Evolutionary conservation across 768 basidiomycete genomes (phyloP).

Genomic region (Xerocomellus intermedius): DNA sequence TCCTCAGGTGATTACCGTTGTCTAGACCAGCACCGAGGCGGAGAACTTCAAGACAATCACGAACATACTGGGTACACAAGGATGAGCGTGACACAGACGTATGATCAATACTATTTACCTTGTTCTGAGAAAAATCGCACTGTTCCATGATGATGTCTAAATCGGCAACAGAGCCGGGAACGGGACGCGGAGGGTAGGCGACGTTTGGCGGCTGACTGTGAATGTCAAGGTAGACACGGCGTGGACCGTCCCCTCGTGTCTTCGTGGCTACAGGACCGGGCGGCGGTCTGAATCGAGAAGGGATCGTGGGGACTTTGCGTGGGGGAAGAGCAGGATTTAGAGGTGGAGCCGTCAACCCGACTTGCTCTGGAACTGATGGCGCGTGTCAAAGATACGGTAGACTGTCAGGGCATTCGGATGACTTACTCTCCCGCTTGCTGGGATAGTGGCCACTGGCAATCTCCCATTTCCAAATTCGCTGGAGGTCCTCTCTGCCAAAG

Average conservation of each 20-base stretch:
- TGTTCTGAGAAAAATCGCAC: conserved; percentile 84
- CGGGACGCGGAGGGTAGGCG: conserved; percentile 86
- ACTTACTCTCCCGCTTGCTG: conserved; percentile 72
- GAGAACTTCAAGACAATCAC: conserved; percentile 93
- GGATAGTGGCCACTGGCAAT: conserved; percentile 93
- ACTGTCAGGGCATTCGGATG: neutral
- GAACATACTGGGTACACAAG: conserved; percentile 67
- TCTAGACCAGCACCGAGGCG: conserved; percentile 90
- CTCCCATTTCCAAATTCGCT: conserved; percentile 96
- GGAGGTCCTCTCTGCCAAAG: conserved; percentile 74
- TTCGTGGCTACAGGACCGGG: conserved; percentile 48
- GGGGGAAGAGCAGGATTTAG: conserved; percentile 77
- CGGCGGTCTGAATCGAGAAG: conserved; percentile 47
- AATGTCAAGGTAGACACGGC: conserved; percentile 75
- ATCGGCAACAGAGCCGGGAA: conserved; percentile 82
- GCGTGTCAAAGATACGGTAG: neutral
- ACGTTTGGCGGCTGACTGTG: conserved; percentile 57
- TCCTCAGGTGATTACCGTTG: conserved; percentile 67
- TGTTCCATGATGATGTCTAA: conserved; percentile 88
- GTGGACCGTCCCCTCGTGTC: conserved; percentile 73
- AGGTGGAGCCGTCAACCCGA: conserved; percentile 54
- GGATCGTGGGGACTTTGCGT: conserved; percentile 43
- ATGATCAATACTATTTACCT: conserved; percentile 42
- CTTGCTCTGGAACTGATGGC: conserved; percentile 62
- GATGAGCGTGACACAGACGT: conserved; percentile 9